Conservation (phyloP, 2,329 filamentous ascomycete genomes). For the Penicillium sp. region DNA sequence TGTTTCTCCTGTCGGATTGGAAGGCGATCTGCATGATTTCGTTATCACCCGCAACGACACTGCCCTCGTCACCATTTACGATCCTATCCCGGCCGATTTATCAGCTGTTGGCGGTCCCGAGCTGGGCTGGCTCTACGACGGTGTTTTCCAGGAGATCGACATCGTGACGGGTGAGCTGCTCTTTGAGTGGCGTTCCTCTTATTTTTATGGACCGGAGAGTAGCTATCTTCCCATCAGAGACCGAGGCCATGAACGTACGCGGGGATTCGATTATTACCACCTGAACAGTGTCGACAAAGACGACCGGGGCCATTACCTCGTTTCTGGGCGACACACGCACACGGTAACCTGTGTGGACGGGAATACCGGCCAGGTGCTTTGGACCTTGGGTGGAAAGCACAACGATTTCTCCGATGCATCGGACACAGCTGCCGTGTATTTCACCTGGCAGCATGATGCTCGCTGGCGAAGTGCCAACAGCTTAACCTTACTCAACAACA, state of each 20-base stretch:
- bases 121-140: conserved; percentile 40
- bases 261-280: conserved; percentile 51
- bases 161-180: conserved; percentile 40
- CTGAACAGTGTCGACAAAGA: conserved; percentile 52
- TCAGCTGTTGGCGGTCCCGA: conserved; percentile 35
- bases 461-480: conserved; percentile 23
- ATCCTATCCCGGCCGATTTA: conserved; percentile 39
- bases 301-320: conserved; percentile 38
- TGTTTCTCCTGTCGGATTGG: conserved; percentile 19
- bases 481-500: conserved; percentile 27
- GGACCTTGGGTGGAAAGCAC: conserved; percentile 27
- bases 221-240: conserved; percentile 17
- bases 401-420: conserved; percentile 28
- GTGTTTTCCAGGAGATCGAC: conserved; percentile 45
- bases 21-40: conserved; percentile 44
- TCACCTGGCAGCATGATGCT: conserved; percentile 31
- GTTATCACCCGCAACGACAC: conserved; percentile 40
- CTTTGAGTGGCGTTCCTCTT: conserved; percentile 45
- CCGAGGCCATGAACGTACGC: conserved; percentile 15
- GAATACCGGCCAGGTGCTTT: conserved; percentile 23
- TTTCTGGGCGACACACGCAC: conserved; percentile 40
- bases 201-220: conserved; percentile 32
- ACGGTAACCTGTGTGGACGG: conserved; percentile 41
- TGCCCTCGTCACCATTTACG: conserved; percentile 41
- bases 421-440: conserved; percentile 18